Evolutionary conservation across 2,329 filamentous ascomycete species (phyloP).

Genomic region (Clathrospora elynae): DNA sequence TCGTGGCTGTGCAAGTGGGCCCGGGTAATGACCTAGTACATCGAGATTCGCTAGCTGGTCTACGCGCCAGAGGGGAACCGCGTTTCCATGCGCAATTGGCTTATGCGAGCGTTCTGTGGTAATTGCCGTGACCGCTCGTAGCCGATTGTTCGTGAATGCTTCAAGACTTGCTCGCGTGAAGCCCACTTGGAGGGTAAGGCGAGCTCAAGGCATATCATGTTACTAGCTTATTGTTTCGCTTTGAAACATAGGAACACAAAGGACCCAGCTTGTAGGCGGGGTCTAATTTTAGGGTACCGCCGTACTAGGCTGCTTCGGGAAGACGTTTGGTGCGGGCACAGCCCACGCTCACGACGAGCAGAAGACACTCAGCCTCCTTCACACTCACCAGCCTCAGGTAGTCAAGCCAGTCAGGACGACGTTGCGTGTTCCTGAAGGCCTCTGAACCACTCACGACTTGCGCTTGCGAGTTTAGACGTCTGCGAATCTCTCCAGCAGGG

Average conservation of each 20-base stretch:
- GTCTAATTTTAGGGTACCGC: constrained; percentile 17
- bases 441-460: constrained; percentile 31
- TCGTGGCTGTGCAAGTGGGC: constrained; percentile 29
- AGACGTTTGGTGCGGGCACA: constrained; percentile 11
- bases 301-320: constrained; percentile 18
- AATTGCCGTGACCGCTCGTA: constrained; percentile 8
- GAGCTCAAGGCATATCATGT: constrained; percentile 18
- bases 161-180: constrained; percentile 11
- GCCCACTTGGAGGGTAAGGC: constrained; percentile 1
- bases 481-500: constrained; percentile 13
- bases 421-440: constrained; percentile 25
- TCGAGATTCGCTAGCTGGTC: constrained; percentile 13
- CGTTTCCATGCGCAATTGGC: constrained; percentile 9
- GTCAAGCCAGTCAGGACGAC: constrained; percentile 21
- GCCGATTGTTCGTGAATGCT: constrained; percentile 9
- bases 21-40: constrained; percentile 16
- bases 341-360: constrained; percentile 23
- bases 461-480: constrained; percentile 14
- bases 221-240: constrained; percentile 26
- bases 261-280: constrained; percentile 14
- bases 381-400: constrained; percentile 36
- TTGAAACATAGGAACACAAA: constrained; percentile 33
- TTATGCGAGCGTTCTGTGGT: constrained; percentile 18
- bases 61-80: constrained; percentile 10
- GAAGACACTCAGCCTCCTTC: constrained; percentile 35